These are phyloP conservation scores for Vaccinium macrocarpon DNA, from an alignment of 148 eudicot species.

Conservation along the genomic window DNA sequence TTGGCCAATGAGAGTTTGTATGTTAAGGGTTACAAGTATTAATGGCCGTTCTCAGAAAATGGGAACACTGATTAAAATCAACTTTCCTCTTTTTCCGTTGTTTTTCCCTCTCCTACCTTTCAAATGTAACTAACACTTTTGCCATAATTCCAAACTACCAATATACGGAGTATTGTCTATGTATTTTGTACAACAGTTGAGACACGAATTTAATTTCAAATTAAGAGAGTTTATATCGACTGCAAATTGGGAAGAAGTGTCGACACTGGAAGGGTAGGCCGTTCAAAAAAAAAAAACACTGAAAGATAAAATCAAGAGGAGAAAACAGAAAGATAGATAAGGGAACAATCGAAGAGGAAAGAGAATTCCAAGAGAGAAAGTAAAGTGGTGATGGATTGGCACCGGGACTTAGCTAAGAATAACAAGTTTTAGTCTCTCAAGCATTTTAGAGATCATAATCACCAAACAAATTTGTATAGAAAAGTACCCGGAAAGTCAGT, in stretches of 20 bases:
- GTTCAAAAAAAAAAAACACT: not conserved
- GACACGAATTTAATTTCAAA: not conserved
- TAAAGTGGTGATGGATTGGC: too few relatives aligned
- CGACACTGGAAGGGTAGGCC: not conserved
- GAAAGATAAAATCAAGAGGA: not conserved
- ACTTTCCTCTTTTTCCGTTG: not conserved
- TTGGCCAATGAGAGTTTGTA: slow-evolving; percentile 71
- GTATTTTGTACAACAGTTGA: not conserved
- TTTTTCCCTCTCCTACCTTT: not conserved
- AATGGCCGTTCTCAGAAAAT: not conserved
- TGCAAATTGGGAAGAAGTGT: not conserved
- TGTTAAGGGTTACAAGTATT: slow-evolving; percentile 85
- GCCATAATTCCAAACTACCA: not conserved
- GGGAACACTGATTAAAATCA: not conserved
- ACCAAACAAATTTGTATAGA: too few relatives aligned
- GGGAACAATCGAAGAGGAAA: too few relatives aligned
- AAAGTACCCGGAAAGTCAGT: too few relatives aligned
- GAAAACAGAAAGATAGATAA: too few relatives aligned
- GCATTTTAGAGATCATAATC: too few relatives aligned
- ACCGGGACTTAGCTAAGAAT: too few relatives aligned
- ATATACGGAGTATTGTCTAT: not conserved
- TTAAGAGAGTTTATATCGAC: not conserved
- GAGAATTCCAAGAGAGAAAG: too few relatives aligned
- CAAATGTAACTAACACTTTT: not conserved
- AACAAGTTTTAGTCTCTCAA: too few relatives aligned